A percentile compares a stretch with the other conserved stretches of the same genome.
Conservation (phyloP, 129 eudicot species). For the Mikania micrantha region DNA sequence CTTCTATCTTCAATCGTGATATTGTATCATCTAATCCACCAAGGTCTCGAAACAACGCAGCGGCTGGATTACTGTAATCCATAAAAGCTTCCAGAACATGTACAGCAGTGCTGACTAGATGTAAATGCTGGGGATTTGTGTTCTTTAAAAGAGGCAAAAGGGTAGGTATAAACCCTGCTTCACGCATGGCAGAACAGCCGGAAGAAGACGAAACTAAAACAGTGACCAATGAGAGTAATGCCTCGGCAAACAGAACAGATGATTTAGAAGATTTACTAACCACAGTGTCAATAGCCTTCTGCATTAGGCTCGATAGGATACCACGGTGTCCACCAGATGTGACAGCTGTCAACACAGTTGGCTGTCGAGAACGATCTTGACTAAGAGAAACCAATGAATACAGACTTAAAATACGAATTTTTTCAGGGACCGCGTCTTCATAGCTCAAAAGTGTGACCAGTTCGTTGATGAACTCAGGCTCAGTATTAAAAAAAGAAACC, state of each 20-base stretch:
- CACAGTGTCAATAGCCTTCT: slow-evolving; percentile 82
- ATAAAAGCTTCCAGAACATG: slow-evolving; percentile 96
- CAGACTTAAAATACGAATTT: slow-evolving; percentile 63
- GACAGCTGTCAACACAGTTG: slow-evolving; percentile 85
- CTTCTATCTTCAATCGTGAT: slow-evolving; percentile 70
- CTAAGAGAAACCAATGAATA: slow-evolving; percentile 86
- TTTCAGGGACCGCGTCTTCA: slow-evolving; percentile 92
- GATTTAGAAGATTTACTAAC: slow-evolving; percentile 66
- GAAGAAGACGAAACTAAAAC: slow-evolving; percentile 91
- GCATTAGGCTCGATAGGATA: slow-evolving; percentile 96
- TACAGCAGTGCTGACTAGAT: slow-evolving; percentile 85
- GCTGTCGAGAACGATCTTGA: slow-evolving; percentile 92
- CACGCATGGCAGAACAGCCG: slow-evolving; percentile 99
- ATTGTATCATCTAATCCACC: slow-evolving; percentile 98
- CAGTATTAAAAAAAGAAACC: slow-evolving; percentile 72
- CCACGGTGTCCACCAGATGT: slow-evolving; percentile 99
- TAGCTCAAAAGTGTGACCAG: slow-evolving; percentile 76
- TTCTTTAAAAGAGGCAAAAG: slow-evolving; percentile 91
- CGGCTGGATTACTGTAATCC: slow-evolving; percentile 99
- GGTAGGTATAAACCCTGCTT: slow-evolving; percentile 97
- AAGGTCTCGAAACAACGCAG: slow-evolving; percentile 92
- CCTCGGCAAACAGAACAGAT: slow-evolving; percentile 89
- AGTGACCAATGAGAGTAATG: slow-evolving; percentile 79
- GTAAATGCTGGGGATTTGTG: slow-evolving; percentile 87
- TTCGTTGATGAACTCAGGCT: slow-evolving; percentile 97